Conservation (phyloP, 495 filamentous ascomycete species). For the Xylaria sp. region DNA sequence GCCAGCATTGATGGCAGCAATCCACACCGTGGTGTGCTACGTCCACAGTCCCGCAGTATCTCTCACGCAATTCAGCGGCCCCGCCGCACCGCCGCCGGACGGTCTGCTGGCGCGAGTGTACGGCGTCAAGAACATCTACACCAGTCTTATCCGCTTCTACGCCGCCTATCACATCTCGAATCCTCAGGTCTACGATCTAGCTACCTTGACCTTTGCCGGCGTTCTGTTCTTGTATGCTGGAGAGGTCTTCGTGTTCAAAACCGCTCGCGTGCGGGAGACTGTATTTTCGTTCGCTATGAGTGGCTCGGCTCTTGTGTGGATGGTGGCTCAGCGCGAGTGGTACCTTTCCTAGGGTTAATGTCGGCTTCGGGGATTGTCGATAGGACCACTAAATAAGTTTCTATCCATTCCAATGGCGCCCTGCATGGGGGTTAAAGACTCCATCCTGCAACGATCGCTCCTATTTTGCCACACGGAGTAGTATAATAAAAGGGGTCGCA, state of each 20-base stretch:
- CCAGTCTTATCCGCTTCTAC: constrained; percentile 40
- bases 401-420: no score
- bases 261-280: constrained; percentile 34
- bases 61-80: constrained; percentile 39
- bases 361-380: background rate
- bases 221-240: constrained; percentile 39
- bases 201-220: constrained; percentile 38
- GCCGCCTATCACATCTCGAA: constrained; percentile 44
- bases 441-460: no score
- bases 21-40: constrained; percentile 40
- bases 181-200: constrained; percentile 42
- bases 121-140: constrained; percentile 45
- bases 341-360: constrained; percentile 28
- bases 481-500: no score
- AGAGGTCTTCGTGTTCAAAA: constrained; percentile 39
- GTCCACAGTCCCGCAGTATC: constrained; percentile 27
- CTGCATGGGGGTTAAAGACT: no score
- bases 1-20: constrained; percentile 31
- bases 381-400: no score
- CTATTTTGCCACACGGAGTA: no score
- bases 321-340: constrained; percentile 41
- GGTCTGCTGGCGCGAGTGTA: constrained; percentile 43
- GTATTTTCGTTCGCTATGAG: constrained; percentile 32
- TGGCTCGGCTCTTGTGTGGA: constrained; percentile 37
- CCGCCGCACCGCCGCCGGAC: constrained; percentile 35